Evolutionary conservation across 768 basidiomycete species (phyloP), one percentile per base, ranked within the genome.

Genomic region (Lentinula lateritia): DNA sequence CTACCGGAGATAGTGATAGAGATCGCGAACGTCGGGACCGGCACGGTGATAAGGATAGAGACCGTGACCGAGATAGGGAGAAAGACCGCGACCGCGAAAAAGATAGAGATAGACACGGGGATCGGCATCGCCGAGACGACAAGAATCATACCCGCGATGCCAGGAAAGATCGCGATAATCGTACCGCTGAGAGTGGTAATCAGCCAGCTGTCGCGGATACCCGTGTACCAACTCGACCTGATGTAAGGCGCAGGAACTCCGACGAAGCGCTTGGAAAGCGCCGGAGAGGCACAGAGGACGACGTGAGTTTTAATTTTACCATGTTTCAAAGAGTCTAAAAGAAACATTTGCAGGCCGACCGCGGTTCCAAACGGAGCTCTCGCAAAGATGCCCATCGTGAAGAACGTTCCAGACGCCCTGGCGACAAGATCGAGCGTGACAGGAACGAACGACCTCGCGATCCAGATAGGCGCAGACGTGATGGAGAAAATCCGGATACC

Each of bases 331-430:
- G 43, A 36, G 9, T 8, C 4, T 52, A 32, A 34, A 15, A 0
- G 16, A 8, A 10, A 2, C 36, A 41, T 58, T 43, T 43, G 52
- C 69, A 92, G 89, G 74, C 84, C 63, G 91, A 93, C 56, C 83
- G 91, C 65, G 80, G 81, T 38, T 82, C 86, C n/a, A 93, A 93
- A 71, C 87, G 91, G n/a, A 83, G 84, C 62, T 88, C 90, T 61
- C 85, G 91, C 53, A 90, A 89, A 69, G 90, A 92, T 2, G 73
- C 83, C 35, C 88, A 90, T 67, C 84, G 90, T 53, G 91, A 92
- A 60, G 90, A 92, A 42, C 81, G 90, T 39, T 75, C 43, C 3
- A 38, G 90, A 32, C 83, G 90, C 57, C 77, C 78, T 13, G 75
- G 78, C 12, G 90, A 91, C 48, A 90, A 90, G 70, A 89, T 91